phyloP scores from a whole-genome alignment of 2,329 filamentous ascomycete species.

The Peltaster fructicola region DNA sequence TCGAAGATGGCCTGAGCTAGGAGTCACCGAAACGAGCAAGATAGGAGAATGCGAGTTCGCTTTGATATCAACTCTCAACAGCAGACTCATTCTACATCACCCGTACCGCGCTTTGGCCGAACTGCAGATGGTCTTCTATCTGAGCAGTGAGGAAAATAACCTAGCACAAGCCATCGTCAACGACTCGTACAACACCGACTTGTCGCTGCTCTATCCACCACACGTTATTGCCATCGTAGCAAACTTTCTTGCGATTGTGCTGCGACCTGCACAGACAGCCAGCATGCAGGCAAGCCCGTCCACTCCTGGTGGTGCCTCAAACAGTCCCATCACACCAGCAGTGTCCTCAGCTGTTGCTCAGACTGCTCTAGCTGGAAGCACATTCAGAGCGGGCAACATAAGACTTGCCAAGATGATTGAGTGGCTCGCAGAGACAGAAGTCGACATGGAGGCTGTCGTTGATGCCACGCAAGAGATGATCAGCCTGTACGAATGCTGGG shows the following conservation, averaged over 20 bases:
- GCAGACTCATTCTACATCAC: slow-evolving; percentile 77
- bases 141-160: slow-evolving; percentile 61
- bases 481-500: slow-evolving; percentile 67
- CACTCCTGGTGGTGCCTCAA: slow-evolving; percentile 10
- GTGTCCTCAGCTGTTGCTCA: slow-evolving; percentile 18
- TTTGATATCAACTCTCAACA: slow-evolving; percentile 78
- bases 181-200: slow-evolving; percentile 80
- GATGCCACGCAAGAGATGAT: slow-evolving; percentile 86
- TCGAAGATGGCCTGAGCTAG: slow-evolving; percentile 65
- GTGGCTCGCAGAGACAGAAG: slow-evolving; percentile 72
- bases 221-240: slow-evolving; percentile 77
- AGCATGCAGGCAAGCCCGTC: slow-evolving; percentile 26
- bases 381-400: slow-evolving; percentile 19
- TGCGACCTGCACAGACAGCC: slow-evolving; percentile 41
- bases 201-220: slow-evolving; percentile 73
- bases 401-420: slow-evolving; percentile 39
- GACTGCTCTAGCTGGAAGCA: slow-evolving; percentile 10
- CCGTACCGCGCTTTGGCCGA: slow-evolving; percentile 68
- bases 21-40: slow-evolving; percentile 60
- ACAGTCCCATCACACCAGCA: slow-evolving; percentile 14
- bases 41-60: slow-evolving; percentile 89
- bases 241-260: slow-evolving; percentile 66
- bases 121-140: slow-evolving; percentile 48
- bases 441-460: slow-evolving; percentile 70
- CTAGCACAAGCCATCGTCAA: slow-evolving; percentile 75